Percentiles rank a stretch among this genome's conserved stretches.
Conservation (phyloP, 495 filamentous ascomycete species). For the Aspergillus indologenus region DNA sequence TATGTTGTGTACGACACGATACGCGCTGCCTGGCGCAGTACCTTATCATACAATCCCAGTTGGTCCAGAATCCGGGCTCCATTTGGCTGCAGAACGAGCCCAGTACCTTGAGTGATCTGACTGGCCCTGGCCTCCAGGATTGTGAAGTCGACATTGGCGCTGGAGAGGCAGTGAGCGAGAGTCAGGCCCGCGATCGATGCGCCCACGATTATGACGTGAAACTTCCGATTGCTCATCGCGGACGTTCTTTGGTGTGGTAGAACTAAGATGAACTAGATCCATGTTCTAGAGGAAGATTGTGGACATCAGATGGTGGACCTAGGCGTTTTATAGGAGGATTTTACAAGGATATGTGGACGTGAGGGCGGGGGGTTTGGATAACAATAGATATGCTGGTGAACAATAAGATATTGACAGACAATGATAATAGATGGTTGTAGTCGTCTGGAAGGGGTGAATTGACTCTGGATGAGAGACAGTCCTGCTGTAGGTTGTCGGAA, state of each 20-base stretch:
- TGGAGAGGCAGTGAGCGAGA: slow-evolving; percentile 8
- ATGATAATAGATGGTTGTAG: background rate
- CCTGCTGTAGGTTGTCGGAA: too few species aligned
- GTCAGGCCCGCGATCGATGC: slow-evolving; percentile 11
- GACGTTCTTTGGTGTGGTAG: background rate
- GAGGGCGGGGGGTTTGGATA: background rate
- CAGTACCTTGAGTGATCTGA: slow-evolving; percentile 6
- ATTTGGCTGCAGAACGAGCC: slow-evolving; percentile 10
- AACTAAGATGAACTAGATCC: background rate
- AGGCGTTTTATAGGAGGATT: background rate
- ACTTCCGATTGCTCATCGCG: background rate
- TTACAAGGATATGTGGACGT: background rate
- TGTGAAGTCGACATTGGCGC: slow-evolving; percentile 6
- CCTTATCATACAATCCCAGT: slow-evolving; percentile 9
- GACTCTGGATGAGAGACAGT: background rate
- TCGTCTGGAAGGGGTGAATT: background rate
- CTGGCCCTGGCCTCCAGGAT: slow-evolving; percentile 6
- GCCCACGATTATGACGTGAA: slow-evolving; percentile 14
- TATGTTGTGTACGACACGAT: background rate
- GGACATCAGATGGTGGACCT: background rate
- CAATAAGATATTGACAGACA: too few species aligned
- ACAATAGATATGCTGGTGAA: background rate
- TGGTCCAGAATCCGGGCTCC: slow-evolving; percentile 14
- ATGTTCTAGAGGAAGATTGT: background rate
- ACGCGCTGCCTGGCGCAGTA: background rate